phyloP scores from a whole-genome alignment of 1,284 basidiomycete species.

The Rhodotorula sp. region DNA sequence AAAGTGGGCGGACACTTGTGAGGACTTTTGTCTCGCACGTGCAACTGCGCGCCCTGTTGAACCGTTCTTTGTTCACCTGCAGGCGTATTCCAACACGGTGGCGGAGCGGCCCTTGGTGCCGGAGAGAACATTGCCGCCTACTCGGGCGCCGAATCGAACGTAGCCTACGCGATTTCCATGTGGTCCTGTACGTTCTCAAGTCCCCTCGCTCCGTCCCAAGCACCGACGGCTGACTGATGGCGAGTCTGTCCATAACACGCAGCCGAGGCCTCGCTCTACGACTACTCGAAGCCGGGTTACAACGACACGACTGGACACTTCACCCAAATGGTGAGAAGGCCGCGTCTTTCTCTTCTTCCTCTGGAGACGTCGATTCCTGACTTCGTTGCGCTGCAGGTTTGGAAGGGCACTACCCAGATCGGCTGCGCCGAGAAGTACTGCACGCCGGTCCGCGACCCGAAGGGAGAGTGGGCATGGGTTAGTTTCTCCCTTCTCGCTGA shows the following conservation, averaged over 20 bases:
- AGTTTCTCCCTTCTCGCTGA: background rate
- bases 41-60: background rate
- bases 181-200: constrained; percentile 1
- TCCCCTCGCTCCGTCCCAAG: no score
- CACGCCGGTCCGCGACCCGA: background rate
- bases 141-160: background rate
- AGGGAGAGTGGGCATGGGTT: constrained; percentile 1
- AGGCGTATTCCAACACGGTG: constrained; percentile 24
- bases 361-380: no score
- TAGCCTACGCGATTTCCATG: constrained; percentile 1
- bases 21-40: background rate
- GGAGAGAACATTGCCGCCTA: constrained; percentile 28
- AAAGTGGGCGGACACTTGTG: constrained; percentile 32
- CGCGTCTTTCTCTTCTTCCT: no score
- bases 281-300: constrained; percentile 8
- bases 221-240: no score
- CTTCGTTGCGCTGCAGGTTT: background rate
- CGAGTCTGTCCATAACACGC: background rate
- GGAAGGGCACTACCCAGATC: constrained; percentile 21
- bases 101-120: constrained; percentile 1
- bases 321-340: constrained; percentile 16
- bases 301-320: constrained; percentile 14
- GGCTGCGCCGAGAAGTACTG: constrained; percentile 12
- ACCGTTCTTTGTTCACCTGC: no score
- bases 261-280: constrained; percentile 19